Conservation (phyloP, 1,139 yeast genomes). For the Yamadazyma taylorii region DNA sequence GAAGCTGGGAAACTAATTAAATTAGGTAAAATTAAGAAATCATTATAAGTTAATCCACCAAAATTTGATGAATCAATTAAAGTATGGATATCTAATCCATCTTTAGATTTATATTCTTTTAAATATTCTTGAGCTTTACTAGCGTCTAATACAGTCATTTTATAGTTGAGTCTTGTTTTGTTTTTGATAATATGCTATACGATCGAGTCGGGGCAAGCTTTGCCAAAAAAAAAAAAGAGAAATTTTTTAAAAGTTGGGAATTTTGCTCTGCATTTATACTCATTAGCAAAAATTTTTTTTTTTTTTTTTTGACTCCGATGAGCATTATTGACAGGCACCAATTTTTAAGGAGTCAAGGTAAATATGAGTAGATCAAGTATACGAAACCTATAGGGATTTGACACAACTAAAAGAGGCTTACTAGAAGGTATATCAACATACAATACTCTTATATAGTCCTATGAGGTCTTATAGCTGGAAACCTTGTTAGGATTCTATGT, state of each 20-base stretch:
- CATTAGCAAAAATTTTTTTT: conserved; percentile 1
- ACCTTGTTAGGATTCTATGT: no score
- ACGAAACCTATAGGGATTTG: no score
- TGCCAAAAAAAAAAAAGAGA: conserved; percentile 38
- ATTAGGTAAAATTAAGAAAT: conserved; percentile 92
- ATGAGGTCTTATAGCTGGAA: no score
- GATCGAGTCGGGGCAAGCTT: conserved; percentile 31
- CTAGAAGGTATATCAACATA: no score
- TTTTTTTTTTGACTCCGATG: conserved; percentile 13
- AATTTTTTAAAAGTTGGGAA: conserved; percentile 7
- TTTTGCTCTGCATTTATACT: conserved; percentile 11
- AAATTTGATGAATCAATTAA: conserved; percentile 86
- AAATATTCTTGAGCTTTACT: conserved; percentile 70
- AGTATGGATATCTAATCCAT: conserved; percentile 81
- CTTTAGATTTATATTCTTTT: conserved; percentile 64
- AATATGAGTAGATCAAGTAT: no score
- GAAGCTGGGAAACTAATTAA: conserved; percentile 87
- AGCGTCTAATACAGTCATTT: conserved; percentile 46
- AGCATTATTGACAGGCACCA: conserved; percentile 2
- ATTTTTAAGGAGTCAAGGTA: no score
- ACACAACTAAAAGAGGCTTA: no score
- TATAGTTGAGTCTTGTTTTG: no score
- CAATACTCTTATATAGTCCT: no score
- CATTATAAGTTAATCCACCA: conserved; percentile 98
- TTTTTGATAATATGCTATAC: conserved; percentile 7